A percentile compares a stretch with the other conserved stretches of the same genome.
Evolutionary conservation across 75 land plant species (phyloP).

Genomic region (Selaginella tamariscina): DNA sequence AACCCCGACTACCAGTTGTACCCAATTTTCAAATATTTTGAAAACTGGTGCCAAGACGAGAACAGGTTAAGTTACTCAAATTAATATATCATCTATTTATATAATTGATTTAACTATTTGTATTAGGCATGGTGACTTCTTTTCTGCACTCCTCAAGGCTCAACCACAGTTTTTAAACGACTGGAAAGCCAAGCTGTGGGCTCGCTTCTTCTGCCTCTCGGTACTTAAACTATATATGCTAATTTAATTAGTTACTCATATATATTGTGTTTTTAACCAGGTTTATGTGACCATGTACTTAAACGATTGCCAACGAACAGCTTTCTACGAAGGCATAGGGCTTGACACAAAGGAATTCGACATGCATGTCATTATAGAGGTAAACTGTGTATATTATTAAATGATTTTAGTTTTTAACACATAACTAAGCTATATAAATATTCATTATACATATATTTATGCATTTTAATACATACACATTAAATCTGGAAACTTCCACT

Average conservation of each 20-base stretch:
- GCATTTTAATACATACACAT: too few relatives aligned
- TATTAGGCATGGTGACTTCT: slow-evolving; percentile 98
- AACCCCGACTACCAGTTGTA: slow-evolving; percentile 85
- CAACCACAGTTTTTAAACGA: slow-evolving; percentile 98
- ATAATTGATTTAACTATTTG: too few relatives aligned
- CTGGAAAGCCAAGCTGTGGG: slow-evolving; percentile 96
- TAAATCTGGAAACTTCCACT: too few relatives aligned
- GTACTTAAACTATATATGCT: slow-evolving; percentile 33
- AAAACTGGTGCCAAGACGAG: slow-evolving; percentile 99
- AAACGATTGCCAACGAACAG: slow-evolving; percentile 81
- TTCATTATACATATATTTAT: too few relatives aligned
- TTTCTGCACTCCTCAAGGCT: slow-evolving; percentile 92
- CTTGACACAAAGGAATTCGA: slow-evolving; percentile 91
- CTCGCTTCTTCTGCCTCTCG: slow-evolving; percentile 94
- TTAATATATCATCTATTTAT: too few relatives aligned
- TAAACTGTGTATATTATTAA: slow-evolving; percentile 8
- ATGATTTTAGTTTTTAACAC: neutral
- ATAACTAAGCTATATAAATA: too few relatives aligned
- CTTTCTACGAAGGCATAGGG: slow-evolving; percentile 96
- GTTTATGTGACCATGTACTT: slow-evolving; percentile 98
- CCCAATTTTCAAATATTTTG: slow-evolving; percentile 99
- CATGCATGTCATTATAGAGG: slow-evolving; percentile 99
- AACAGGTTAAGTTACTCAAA: too few relatives aligned
- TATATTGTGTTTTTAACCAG: slow-evolving; percentile 23
- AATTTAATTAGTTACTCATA: neutral